phyloP scores from a whole-genome alignment of 2,329 filamentous ascomycete species.

The Lachnum nothofagi region DNA sequence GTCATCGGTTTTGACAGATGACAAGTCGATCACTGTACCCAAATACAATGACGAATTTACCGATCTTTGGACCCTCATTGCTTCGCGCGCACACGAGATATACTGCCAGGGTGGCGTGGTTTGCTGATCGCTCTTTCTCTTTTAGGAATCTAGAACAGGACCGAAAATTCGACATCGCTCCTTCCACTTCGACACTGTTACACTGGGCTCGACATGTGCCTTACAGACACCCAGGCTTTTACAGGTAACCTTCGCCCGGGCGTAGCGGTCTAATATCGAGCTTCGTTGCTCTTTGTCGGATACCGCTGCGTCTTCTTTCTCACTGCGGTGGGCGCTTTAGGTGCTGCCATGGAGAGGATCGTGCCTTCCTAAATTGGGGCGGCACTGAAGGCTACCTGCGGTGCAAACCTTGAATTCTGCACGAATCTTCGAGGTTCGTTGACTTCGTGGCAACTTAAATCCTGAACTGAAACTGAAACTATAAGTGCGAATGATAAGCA shows the following conservation, averaged over 20 bases:
- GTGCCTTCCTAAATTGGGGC: no score
- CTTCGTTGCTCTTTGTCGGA: conserved; percentile 18
- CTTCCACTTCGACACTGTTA: neutral
- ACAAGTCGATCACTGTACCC: conserved; percentile 23
- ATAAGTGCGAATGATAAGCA: no score
- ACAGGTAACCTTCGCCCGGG: neutral
- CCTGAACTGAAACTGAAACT: no score
- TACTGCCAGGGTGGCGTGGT: no score
- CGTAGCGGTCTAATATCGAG: conserved; percentile 12
- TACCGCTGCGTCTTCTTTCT: conserved; percentile 41
- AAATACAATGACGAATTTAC: conserved; percentile 9
- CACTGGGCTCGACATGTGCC: neutral
- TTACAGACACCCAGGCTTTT: neutral
- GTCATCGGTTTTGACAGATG: conserved; percentile 15
- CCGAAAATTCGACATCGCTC: neutral
- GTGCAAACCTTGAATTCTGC: no score
- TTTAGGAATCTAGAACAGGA: neutral
- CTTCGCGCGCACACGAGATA: conserved; percentile 1
- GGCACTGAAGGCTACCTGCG: no score
- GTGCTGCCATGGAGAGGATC: conserved; percentile 48
- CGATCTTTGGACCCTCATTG: conserved; percentile 2
- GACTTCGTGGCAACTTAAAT: no score
- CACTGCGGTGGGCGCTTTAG: conserved; percentile 44
- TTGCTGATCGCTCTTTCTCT: conserved; percentile 11
- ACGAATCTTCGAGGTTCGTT: no score